These are phyloP conservation scores for Osmanthus fragrans DNA, from an alignment of 257 asterid genomes.

Conservation along the genomic window DNA sequence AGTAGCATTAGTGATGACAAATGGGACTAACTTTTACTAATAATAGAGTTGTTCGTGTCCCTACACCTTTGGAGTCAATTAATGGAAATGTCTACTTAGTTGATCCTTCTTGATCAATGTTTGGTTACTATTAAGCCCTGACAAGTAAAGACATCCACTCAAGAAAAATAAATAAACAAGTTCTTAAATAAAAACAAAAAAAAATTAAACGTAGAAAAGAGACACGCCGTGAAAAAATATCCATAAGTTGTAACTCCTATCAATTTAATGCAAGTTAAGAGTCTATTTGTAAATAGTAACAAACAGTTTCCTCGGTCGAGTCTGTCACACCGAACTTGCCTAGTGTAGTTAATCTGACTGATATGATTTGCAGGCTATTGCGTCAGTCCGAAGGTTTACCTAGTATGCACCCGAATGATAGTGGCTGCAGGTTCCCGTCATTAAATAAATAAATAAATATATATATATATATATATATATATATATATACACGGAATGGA, in stretches of 20 bases:
- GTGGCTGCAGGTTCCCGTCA: too few relatives aligned
- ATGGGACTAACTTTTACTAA: not conserved
- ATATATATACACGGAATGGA: too few relatives aligned
- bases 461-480: too few relatives aligned
- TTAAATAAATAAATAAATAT: too few relatives aligned
- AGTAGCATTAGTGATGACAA: not conserved
- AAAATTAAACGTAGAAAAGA: slow-evolving; percentile 11
- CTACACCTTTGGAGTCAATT: slow-evolving; percentile 7
- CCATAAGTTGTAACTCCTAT: not conserved
- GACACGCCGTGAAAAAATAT: slow-evolving; percentile 5
- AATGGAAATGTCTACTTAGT: slow-evolving; percentile 8
- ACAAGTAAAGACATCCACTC: slow-evolving; percentile 16
- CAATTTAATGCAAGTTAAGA: slow-evolving; percentile 13
- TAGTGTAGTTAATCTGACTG: too few relatives aligned
- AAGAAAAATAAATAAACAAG: not conserved
- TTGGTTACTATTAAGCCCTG: not conserved
- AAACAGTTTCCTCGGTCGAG: slow-evolving; percentile 6
- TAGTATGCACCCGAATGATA: too few relatives aligned
- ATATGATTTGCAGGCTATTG: too few relatives aligned
- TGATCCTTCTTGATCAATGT: slow-evolving; percentile 17
- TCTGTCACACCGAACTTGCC: too few relatives aligned
- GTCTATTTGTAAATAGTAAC: slow-evolving; percentile 1
- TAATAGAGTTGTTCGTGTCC: slow-evolving; percentile 12
- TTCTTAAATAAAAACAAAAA: slow-evolving; percentile 12
- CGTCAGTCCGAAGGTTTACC: too few relatives aligned